These are phyloP conservation scores for Mortierella alpina DNA, from an alignment of 192 early-diverging fungal species.

Conservation along the genomic window DNA sequence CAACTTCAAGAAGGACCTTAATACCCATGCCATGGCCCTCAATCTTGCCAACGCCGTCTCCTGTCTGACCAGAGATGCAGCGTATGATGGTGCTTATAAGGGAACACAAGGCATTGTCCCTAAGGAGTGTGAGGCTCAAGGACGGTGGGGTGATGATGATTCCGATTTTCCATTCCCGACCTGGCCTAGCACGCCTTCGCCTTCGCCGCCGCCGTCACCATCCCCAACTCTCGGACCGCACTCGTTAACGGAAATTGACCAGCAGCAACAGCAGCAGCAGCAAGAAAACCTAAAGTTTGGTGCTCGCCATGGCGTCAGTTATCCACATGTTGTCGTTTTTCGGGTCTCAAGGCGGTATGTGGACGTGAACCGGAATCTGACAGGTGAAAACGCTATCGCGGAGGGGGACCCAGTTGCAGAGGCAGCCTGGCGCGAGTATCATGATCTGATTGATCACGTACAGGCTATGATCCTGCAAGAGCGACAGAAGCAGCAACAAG, in stretches of 20 bases:
- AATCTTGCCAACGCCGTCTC: slow-evolving; percentile 40
- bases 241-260: not conserved
- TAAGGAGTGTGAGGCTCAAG: slow-evolving; percentile 20
- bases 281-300: not conserved
- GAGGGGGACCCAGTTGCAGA: slow-evolving; percentile 15
- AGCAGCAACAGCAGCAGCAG: slow-evolving; percentile 11
- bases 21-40: slow-evolving; percentile 34
- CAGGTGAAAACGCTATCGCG: slow-evolving; percentile 42
- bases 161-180: slow-evolving; percentile 15
- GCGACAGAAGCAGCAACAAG: not conserved
- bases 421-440: slow-evolving; percentile 46
- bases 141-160: slow-evolving; percentile 35
- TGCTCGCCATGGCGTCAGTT: not conserved
- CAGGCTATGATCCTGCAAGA: slow-evolving; percentile 19
- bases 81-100: not conserved
- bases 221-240: not conserved
- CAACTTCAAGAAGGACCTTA: slow-evolving; percentile 39
- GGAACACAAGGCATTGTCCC: not conserved
- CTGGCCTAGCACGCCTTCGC: not conserved
- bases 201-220: not conserved
- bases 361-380: slow-evolving; percentile 42
- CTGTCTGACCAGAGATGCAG: slow-evolving; percentile 7
- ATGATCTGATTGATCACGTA: slow-evolving; percentile 45
- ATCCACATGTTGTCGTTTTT: slow-evolving; percentile 45
- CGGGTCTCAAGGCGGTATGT: slow-evolving; percentile 24